Conservation (phyloP, 2,329 filamentous ascomycete genomes). For the Tolypocladium sp. region DNA sequence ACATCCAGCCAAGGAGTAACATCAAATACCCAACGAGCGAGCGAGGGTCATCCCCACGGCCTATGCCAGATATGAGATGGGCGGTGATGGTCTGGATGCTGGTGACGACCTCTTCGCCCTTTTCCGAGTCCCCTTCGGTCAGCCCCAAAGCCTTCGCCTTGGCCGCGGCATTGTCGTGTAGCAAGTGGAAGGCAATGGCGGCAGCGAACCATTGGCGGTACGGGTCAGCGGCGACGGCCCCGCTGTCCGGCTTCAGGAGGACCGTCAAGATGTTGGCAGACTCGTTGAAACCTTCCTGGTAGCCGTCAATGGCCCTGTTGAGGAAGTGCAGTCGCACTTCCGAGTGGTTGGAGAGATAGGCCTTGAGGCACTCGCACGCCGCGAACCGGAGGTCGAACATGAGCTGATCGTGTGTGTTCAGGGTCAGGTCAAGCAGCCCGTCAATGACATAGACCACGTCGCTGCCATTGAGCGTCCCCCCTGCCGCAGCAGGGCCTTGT, state of each 20-base stretch:
- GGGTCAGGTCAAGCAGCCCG: slow-evolving; percentile 72
- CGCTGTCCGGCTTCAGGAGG: slow-evolving; percentile 58
- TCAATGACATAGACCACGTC: slow-evolving; percentile 82
- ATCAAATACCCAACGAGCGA: slow-evolving; percentile 81
- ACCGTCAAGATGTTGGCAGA: slow-evolving; percentile 84
- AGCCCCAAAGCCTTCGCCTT: slow-evolving; percentile 75
- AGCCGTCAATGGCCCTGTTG: slow-evolving; percentile 78
- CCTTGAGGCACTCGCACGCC: slow-evolving; percentile 83
- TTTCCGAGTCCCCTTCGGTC: slow-evolving; percentile 79
- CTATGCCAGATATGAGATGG: slow-evolving; percentile 73
- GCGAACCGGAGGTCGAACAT: slow-evolving; percentile 75
- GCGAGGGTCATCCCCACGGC: slow-evolving; percentile 67
- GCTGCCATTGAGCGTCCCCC: slow-evolving; percentile 39
- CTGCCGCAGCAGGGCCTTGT: slow-evolving; percentile 21
- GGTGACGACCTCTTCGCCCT: slow-evolving; percentile 89
- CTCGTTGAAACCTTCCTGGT: slow-evolving; percentile 67
- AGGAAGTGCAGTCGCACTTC: slow-evolving; percentile 82
- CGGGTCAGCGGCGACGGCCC: slow-evolving; percentile 60
- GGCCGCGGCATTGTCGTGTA: slow-evolving; percentile 70
- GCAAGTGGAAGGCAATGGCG: slow-evolving; percentile 74
- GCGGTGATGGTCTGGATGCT: slow-evolving; percentile 82
- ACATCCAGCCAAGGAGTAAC: slow-evolving; percentile 82
- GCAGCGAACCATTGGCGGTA: slow-evolving; percentile 88
- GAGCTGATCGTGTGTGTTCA: slow-evolving; percentile 57
- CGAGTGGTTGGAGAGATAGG: slow-evolving; percentile 77